phyloP scores from a whole-genome alignment of 2,329 filamentous ascomycete species.

The Fusarium gaditjirri region DNA sequence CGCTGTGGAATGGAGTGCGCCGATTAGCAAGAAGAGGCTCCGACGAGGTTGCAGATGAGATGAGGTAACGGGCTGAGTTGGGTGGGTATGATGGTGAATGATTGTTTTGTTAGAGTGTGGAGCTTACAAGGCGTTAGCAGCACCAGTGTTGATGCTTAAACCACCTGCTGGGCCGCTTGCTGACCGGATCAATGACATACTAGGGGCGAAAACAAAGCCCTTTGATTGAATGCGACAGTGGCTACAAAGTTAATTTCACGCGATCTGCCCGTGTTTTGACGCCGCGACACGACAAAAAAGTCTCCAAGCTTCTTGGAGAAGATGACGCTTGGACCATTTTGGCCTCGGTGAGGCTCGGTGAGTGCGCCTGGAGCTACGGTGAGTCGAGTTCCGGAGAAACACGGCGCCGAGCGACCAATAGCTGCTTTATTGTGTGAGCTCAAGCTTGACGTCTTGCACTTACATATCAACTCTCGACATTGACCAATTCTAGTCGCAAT shows the following conservation, averaged over 20 bases:
- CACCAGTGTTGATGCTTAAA: conserved; percentile 71
- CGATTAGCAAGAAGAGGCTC: conserved; percentile 29
- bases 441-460: conserved; percentile 33
- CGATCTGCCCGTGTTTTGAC: conserved; percentile 35
- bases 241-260: conserved; percentile 32
- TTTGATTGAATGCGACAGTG: conserved; percentile 35
- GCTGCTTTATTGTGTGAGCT: conserved; percentile 26
- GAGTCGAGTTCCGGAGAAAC: conserved; percentile 43
- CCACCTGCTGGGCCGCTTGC: conserved; percentile 69
- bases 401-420: conserved; percentile 36
- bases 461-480: background rate
- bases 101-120: conserved; percentile 41
- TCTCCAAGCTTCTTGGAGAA: conserved; percentile 24
- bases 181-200: conserved; percentile 65
- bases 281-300: conserved; percentile 33
- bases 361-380: conserved; percentile 8
- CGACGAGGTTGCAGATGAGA: background rate
- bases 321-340: conserved; percentile 37
- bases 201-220: conserved; percentile 28
- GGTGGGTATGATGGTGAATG: conserved; percentile 32
- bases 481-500: background rate
- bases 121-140: conserved; percentile 63
- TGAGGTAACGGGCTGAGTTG: conserved; percentile 8
- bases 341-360: conserved; percentile 30
- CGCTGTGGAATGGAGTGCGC: conserved; percentile 32